phyloP scores from a whole-genome alignment of 768 basidiomycete species.

The Collybia nuda region DNA sequence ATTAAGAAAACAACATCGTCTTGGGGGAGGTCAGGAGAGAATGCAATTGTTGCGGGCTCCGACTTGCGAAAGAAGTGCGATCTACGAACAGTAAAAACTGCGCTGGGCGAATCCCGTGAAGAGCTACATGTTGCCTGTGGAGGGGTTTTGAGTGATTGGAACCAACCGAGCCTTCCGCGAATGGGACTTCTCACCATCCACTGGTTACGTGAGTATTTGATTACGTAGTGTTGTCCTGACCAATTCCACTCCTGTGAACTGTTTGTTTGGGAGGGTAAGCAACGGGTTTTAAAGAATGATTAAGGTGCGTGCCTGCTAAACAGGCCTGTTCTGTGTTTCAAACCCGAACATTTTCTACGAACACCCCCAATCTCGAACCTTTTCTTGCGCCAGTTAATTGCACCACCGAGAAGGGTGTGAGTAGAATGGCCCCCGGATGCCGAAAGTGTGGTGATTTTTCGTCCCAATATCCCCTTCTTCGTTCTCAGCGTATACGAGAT shows the following conservation, averaged over 20 bases:
- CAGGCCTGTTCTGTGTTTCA: slow-evolving; percentile 1
- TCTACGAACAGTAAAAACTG: slow-evolving; percentile 6
- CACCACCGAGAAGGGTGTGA: neutral
- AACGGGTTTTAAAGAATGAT: neutral
- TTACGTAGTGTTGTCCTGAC: slow-evolving; percentile 7
- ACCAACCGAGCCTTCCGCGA: neutral
- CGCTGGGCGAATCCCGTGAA: neutral
- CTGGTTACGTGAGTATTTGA: slow-evolving; percentile 4
- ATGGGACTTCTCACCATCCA: slow-evolving; percentile 6
- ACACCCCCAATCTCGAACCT: slow-evolving; percentile 9
- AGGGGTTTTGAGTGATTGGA: neutral
- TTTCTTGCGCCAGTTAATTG: slow-evolving; percentile 9
- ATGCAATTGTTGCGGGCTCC: slow-evolving; percentile 8
- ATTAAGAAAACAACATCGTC: slow-evolving; percentile 12
- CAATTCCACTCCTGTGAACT: slow-evolving; percentile 12
- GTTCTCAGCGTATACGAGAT: neutral
- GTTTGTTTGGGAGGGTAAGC: too few species aligned
- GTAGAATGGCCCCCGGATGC: neutral
- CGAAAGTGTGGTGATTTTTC: neutral
- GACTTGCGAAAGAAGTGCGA: slow-evolving; percentile 3
- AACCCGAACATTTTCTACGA: neutral
- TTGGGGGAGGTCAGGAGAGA: slow-evolving; percentile 3
- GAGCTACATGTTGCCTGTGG: slow-evolving; percentile 3
- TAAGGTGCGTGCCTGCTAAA: neutral
- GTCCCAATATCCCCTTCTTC: neutral